Evolutionary conservation across 306 rosid genomes (phyloP).

Genomic region (Cucumis hystrix): DNA sequence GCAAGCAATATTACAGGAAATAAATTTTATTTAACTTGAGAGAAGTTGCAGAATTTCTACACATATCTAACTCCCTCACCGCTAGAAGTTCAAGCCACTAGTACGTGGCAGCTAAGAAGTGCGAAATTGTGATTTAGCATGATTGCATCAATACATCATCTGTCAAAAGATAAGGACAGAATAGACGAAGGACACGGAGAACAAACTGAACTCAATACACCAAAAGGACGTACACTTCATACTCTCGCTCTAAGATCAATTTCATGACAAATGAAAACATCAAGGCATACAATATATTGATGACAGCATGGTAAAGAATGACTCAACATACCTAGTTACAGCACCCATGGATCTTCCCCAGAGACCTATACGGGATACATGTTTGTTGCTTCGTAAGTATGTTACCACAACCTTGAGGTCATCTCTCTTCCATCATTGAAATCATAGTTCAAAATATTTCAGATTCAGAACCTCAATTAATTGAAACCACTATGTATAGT

Average conservation of each 20-base stretch:
- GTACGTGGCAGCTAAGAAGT: not conserved
- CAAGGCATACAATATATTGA: not conserved
- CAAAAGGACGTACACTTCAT: not conserved
- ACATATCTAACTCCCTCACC: not conserved
- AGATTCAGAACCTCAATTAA: constrained; percentile 9
- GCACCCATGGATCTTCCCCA: constrained; percentile 99
- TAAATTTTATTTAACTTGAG: not conserved
- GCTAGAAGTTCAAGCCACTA: not conserved
- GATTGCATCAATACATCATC: not conserved
- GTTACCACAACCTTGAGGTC: constrained; percentile 84
- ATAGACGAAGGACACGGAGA: not conserved
- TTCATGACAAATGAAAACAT: not conserved
- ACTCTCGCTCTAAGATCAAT: not conserved
- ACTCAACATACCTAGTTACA: constrained; percentile 58
- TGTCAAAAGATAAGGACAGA: not conserved
- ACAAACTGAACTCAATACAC: not conserved
- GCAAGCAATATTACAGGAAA: not conserved
- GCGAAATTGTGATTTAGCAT: not conserved
- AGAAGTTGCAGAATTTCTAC: not conserved
- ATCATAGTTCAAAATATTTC: constrained; percentile 14
- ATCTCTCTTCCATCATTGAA: constrained; percentile 48
- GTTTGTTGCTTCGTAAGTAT: constrained; percentile 69
- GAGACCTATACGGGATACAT: constrained; percentile 68
- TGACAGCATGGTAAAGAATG: not conserved
- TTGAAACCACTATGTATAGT: constrained; percentile 9